phyloP scores from a whole-genome alignment of 129 eudicot species.

The Mikania micrantha region DNA sequence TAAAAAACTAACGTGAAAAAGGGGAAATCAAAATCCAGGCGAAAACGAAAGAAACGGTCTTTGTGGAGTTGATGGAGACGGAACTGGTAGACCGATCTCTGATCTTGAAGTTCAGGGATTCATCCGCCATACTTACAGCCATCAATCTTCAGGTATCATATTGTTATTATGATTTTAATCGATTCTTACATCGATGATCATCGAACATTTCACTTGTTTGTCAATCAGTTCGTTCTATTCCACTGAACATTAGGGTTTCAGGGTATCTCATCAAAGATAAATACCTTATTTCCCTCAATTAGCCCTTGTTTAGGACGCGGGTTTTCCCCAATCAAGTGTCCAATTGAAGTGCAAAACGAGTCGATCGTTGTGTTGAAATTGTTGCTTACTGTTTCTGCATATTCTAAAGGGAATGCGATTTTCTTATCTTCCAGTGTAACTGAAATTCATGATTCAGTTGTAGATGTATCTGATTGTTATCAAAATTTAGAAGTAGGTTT shows the following conservation, averaged over 20 bases:
- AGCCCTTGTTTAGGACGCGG: neutral
- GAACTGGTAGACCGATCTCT: slow-evolving; percentile 42
- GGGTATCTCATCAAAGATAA: neutral
- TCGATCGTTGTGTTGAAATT: neutral
- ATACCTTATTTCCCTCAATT: neutral
- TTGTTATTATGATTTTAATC: neutral
- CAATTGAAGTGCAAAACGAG: neutral
- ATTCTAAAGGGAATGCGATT: neutral
- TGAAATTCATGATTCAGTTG: slow-evolving; percentile 5
- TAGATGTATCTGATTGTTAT: neutral
- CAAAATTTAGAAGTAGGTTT: neutral
- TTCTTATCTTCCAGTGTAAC: neutral
- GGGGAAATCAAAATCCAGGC: slow-evolving; percentile 31
- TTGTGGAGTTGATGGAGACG: slow-evolving; percentile 49
- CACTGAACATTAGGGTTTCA: slow-evolving; percentile 7
- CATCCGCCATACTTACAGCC: slow-evolving; percentile 12
- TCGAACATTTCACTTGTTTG: slow-evolving; percentile 13
- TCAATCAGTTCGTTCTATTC: slow-evolving; percentile 1
- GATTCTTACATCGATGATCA: slow-evolving; percentile 8
- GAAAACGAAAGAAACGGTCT: slow-evolving; percentile 40
- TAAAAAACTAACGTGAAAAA: neutral
- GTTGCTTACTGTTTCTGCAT: neutral
- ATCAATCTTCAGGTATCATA: slow-evolving; percentile 32
- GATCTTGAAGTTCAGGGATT: slow-evolving; percentile 22
- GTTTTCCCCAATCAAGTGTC: neutral